Evolutionary conservation across 129 eudicot genomes (phyloP).

Genomic region (Flaveria ramosissima): DNA sequence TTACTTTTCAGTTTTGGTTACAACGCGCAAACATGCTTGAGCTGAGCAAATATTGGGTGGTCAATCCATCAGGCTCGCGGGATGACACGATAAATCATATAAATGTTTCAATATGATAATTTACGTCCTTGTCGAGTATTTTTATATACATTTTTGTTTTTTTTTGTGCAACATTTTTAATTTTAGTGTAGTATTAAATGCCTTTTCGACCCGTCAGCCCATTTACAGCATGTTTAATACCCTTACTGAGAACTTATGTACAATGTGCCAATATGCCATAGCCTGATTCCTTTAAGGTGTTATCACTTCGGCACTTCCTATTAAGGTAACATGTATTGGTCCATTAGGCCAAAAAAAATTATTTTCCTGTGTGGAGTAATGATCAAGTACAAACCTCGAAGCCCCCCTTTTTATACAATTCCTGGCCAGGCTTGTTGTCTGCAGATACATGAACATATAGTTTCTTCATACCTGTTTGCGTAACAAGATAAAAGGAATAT

Average conservation of each 20-base stretch:
- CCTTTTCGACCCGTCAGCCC: neutral
- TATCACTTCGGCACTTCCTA: neutral
- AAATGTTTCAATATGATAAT: too few relatives aligned
- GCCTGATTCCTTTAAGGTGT: neutral
- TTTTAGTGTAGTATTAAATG: too few relatives aligned
- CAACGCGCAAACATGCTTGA: too few relatives aligned
- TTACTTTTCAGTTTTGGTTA: too few relatives aligned
- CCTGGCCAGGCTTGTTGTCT: slow-evolving; percentile 77
- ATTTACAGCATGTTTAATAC: too few relatives aligned
- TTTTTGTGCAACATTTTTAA: too few relatives aligned
- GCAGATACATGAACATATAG: slow-evolving; percentile 75
- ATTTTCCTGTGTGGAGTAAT: neutral
- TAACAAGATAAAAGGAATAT: slow-evolving; percentile 11
- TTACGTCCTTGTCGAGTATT: too few relatives aligned
- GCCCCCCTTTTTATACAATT: slow-evolving; percentile 66
- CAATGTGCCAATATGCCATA: neutral
- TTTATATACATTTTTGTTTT: too few relatives aligned
- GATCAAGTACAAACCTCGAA: slow-evolving; percentile 53
- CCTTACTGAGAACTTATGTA: neutral
- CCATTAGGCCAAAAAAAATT: neutral
- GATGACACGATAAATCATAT: too few relatives aligned
- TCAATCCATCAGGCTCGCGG: too few relatives aligned
- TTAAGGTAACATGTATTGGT: neutral
- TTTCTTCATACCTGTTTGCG: slow-evolving; percentile 63
- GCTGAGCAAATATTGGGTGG: too few relatives aligned